phyloP scores from a whole-genome alignment of 371 early-diverging fungal genomes.

The Mucor indicus region DNA sequence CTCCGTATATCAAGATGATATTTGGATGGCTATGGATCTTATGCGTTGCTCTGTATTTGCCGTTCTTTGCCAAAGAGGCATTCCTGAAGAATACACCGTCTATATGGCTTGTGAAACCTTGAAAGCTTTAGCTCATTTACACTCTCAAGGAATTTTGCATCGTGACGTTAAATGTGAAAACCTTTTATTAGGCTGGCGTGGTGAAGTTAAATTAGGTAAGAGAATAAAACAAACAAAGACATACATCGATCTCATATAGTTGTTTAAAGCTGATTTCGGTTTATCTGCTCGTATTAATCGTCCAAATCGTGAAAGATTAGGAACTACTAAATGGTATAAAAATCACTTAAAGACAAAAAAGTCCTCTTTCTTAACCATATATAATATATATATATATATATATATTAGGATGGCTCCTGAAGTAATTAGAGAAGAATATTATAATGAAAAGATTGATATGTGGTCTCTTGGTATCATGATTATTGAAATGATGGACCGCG shows the following conservation, averaged over 20 bases:
- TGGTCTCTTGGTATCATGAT: slow-evolving; percentile 53
- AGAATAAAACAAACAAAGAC: neutral
- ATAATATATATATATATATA: no score
- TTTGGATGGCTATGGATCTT: slow-evolving; percentile 49
- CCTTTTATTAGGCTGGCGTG: slow-evolving; percentile 43
- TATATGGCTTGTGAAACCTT: slow-evolving; percentile 39
- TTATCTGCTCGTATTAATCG: slow-evolving; percentile 39
- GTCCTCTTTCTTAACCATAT: slow-evolving; percentile 35
- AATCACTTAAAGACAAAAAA: slow-evolving; percentile 1
- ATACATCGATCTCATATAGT: neutral
- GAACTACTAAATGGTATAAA: slow-evolving; percentile 54
- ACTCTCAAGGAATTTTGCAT: slow-evolving; percentile 44
- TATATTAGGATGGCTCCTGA: slow-evolving; percentile 47
- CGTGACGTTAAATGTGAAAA: slow-evolving; percentile 55
- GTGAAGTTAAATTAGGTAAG: slow-evolving; percentile 46
- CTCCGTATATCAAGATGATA: slow-evolving; percentile 34
- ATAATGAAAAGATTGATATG: slow-evolving; percentile 50
- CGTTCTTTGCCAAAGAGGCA: slow-evolving; percentile 39
- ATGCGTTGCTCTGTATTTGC: slow-evolving; percentile 49
- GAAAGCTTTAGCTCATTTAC: slow-evolving; percentile 38
- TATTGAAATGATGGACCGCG: slow-evolving; percentile 56
- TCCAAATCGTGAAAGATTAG: slow-evolving; percentile 41
- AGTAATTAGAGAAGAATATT: slow-evolving; percentile 47
- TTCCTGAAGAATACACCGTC: slow-evolving; percentile 42
- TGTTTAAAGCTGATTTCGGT: slow-evolving; percentile 46